These are phyloP conservation scores for Fusarium newnesense DNA, from an alignment of 2,329 filamentous ascomycete genomes.

Conservation along the genomic window DNA sequence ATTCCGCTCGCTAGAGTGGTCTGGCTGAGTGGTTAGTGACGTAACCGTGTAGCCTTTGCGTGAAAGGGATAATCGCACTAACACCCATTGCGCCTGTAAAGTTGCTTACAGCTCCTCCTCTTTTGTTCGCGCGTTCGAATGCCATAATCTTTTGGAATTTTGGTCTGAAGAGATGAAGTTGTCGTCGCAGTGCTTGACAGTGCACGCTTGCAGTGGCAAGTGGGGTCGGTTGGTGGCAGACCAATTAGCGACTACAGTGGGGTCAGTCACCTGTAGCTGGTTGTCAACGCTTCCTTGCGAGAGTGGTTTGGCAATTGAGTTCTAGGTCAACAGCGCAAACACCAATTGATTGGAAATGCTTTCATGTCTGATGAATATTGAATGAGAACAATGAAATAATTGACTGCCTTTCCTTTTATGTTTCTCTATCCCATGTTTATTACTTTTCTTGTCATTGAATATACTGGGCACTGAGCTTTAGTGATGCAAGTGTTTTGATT, in stretches of 20 bases:
- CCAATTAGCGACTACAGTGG: neutral
- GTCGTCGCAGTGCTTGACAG: neutral
- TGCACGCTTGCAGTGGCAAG: neutral
- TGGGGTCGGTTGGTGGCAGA: neutral
- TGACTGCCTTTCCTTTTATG: too few relatives aligned
- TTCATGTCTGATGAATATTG: fast-evolving
- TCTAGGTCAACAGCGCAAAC: neutral
- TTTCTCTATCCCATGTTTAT: neutral
- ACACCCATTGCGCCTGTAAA: neutral
- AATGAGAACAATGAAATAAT: too few relatives aligned
- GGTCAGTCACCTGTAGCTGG: neutral
- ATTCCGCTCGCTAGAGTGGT: neutral
- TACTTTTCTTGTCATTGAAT: neutral
- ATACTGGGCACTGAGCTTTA: neutral
- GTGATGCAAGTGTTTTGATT: neutral
- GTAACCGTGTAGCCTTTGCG: neutral
- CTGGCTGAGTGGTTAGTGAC: neutral
- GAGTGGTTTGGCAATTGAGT: neutral
- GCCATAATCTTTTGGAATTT: neutral
- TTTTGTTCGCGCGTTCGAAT: neutral
- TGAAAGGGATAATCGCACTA: neutral
- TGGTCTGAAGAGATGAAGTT: neutral
- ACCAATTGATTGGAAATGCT: fast-evolving
- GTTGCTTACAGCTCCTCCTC: neutral
- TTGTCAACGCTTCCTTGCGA: neutral